These are phyloP conservation scores for Ascochyta rabiei DNA, from an alignment of 2,329 filamentous ascomycete species.

Conservation along the genomic window DNA sequence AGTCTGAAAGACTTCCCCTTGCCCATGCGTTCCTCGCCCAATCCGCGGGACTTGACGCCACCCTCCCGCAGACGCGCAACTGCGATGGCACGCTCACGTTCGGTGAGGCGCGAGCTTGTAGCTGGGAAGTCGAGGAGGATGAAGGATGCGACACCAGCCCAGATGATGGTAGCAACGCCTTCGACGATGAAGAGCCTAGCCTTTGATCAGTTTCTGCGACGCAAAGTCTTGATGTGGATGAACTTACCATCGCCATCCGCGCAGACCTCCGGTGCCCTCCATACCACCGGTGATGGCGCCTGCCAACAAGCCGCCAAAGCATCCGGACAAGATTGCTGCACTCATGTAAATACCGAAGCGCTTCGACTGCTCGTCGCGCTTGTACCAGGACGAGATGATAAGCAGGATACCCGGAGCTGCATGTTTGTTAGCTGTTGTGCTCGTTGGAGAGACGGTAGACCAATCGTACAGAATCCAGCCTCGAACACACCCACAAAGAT, in stretches of 20 bases:
- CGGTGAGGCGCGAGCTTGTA: slow-evolving; percentile 52
- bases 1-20: slow-evolving; percentile 49
- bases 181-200: slow-evolving; percentile 15
- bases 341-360: slow-evolving; percentile 64
- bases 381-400: slow-evolving; percentile 65
- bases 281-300: slow-evolving; percentile 57
- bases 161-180: slow-evolving; percentile 51
- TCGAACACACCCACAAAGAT: slow-evolving; percentile 63
- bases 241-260: slow-evolving; percentile 59
- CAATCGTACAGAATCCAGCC: slow-evolving; percentile 51
- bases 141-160: slow-evolving; percentile 52
- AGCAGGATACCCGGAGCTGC: slow-evolving; percentile 60
- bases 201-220: not conserved
- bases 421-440: not conserved
- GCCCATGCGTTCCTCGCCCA: slow-evolving; percentile 40
- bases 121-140: slow-evolving; percentile 59
- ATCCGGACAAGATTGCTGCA: slow-evolving; percentile 62
- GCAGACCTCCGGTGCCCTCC: slow-evolving; percentile 53
- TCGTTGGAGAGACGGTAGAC: not conserved
- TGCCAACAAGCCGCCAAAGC: slow-evolving; percentile 59
- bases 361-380: slow-evolving; percentile 62
- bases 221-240: fast-evolving
- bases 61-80: slow-evolving; percentile 54
- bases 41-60: slow-evolving; percentile 45
- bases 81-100: slow-evolving; percentile 52